Percentiles rank a stretch among this genome's conserved stretches.
Evolutionary conservation across 2,329 filamentous ascomycete species (phyloP).

Genomic region (Corynespora cassiicola): DNA sequence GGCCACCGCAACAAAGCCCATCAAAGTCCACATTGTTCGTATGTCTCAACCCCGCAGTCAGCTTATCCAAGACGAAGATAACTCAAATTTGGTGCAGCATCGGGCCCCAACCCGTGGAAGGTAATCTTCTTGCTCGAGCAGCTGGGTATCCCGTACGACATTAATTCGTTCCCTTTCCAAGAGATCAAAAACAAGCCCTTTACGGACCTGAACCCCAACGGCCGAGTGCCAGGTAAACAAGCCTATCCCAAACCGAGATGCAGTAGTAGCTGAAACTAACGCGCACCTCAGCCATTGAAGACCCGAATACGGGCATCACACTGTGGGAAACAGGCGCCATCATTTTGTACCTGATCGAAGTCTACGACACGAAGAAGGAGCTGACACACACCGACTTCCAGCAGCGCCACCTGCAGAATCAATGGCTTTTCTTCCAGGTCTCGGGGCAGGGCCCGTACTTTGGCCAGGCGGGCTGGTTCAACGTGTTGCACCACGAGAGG

Average conservation of each 20-base stretch:
- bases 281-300: constrained; percentile 49
- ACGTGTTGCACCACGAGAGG: constrained; percentile 50
- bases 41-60: no score
- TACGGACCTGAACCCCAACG: constrained; percentile 22
- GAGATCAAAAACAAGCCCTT: constrained; percentile 19
- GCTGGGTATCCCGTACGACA: constrained; percentile 35
- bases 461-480: constrained; percentile 50
- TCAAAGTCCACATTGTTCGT: no score
- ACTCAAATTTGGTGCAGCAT: constrained; percentile 7
- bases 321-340: constrained; percentile 52
- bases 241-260: no score
- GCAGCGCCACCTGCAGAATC: constrained; percentile 31
- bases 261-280: no score
- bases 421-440: constrained; percentile 44
- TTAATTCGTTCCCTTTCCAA: constrained; percentile 13
- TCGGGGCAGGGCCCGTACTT: constrained; percentile 45
- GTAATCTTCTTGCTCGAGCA: constrained; percentile 23
- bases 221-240: constrained; percentile 19
- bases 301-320: constrained; percentile 49
- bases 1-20: no score
- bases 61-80: no score
- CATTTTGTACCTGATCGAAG: constrained; percentile 46
- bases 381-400: constrained; percentile 27
- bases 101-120: constrained; percentile 21
- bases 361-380: constrained; percentile 38